phyloP scores from a whole-genome alignment of 106 monocot genomes.

The Phalaenopsis equestris region DNA sequence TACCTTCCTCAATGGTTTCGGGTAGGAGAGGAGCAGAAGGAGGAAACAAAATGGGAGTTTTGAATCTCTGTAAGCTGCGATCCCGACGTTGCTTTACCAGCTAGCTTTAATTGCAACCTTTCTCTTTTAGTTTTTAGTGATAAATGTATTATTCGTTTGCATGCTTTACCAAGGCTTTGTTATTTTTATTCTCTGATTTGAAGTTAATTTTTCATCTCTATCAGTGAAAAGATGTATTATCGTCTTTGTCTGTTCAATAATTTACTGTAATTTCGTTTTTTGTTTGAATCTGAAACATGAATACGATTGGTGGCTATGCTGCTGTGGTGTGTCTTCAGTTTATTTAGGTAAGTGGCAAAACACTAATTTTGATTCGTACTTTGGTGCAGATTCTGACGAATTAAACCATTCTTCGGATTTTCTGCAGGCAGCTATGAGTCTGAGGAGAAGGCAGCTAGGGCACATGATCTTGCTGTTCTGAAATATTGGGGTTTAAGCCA shows the following conservation, averaged over 20 bases:
- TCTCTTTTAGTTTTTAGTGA: neutral
- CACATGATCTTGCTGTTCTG: conserved; percentile 67
- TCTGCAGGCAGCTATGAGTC: conserved; percentile 53
- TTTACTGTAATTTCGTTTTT: neutral
- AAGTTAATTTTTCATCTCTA: neutral
- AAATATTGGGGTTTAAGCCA: conserved; percentile 54
- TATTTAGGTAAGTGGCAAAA: conserved; percentile 47
- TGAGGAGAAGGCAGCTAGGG: conserved; percentile 62
- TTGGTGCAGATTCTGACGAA: neutral
- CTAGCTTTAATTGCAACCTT: neutral
- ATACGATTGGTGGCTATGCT: conserved; percentile 9
- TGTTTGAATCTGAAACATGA: neutral
- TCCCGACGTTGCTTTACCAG: too few species aligned
- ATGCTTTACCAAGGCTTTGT: neutral
- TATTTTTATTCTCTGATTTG: neutral
- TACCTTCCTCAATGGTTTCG: too few species aligned
- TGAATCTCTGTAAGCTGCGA: too few species aligned
- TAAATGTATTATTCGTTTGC: neutral
- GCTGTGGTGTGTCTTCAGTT: conserved; percentile 32
- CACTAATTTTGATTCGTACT: neutral
- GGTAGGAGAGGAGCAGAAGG: too few species aligned
- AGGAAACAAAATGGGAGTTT: too few species aligned
- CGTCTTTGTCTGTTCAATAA: neutral
- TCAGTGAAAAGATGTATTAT: neutral
- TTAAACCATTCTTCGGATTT: neutral